Evolutionary conservation across 768 basidiomycete genomes (phyloP), one percentile per base, ranked within the genome.

Genomic region (Phylloporus rhodoxanthus): DNA sequence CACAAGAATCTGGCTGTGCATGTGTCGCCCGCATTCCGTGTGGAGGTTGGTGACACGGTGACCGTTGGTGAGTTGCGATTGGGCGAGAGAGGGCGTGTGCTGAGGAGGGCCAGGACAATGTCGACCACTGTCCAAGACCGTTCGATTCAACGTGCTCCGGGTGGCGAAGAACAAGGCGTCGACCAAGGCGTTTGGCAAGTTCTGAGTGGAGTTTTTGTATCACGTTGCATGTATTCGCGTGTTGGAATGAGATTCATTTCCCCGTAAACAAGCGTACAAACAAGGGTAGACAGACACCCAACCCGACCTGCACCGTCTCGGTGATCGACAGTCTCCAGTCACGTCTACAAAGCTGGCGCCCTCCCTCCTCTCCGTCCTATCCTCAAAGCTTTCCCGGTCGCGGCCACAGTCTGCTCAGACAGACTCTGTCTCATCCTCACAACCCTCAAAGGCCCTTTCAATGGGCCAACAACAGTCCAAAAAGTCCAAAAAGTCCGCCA

Each of bases 1-100:
- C 96, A 99, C 79, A 96, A 95, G 79, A 99, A 99, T 78, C 71
- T 99, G 67, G 91, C 95, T 38, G 96, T 82, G 41, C 96, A 99
- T 69, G 83, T 90, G 67, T 98, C 95, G 21, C 96, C 96, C 33
- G 94, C 94, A 47, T 99, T 99, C 90, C 96, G 96, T 75, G 92
- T 92, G 53, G 94, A 98, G 69, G 48, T 84, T 45, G 96, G 96
- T 25, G 96, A 98, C 69, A 74, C 77, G 49, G 96, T 98, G 59
- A 98, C 94, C 53, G 94, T 98, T 57, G 93, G 92, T 89, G 61
- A 59, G 87, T 84, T 6, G 34, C 43, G 57, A 59, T 43, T 38
- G 14, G 30, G 44, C 20, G 14, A 19, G 29, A 20, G 17, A 21
- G 15, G 6, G 4, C 34, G 33, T 23, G 4, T 6, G 38, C 56